Evolutionary conservation across 805 yeast genomes (phyloP).

Genomic region (Saccharomycopsis sp.): DNA sequence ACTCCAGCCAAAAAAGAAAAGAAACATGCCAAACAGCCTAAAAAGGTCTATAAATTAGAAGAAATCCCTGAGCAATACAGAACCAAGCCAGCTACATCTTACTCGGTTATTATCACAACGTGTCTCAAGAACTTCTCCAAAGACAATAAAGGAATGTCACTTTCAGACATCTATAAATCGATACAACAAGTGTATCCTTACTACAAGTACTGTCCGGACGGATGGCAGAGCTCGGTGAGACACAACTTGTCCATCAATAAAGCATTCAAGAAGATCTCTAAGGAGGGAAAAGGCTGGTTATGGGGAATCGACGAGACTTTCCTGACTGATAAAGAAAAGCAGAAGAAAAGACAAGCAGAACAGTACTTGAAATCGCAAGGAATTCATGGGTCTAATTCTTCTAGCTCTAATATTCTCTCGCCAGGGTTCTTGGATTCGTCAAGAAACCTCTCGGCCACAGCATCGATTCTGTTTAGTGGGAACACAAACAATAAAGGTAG

Average conservation of each 20-base stretch:
- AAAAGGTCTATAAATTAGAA: conserved; percentile 64
- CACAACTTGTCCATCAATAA: conserved; percentile 89
- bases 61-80: conserved; percentile 88
- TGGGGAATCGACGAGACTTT: conserved; percentile 90
- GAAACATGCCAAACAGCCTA: conserved; percentile 46
- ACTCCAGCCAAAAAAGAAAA: conserved; percentile 36
- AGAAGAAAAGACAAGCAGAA: conserved; percentile 59
- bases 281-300: conserved; percentile 90
- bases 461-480: background rate
- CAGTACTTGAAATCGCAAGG: conserved; percentile 31
- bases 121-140: conserved; percentile 60
- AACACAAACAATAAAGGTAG: background rate
- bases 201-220: conserved; percentile 89
- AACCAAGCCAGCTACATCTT: conserved; percentile 75
- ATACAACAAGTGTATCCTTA: conserved; percentile 87
- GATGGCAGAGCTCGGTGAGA: conserved; percentile 97
- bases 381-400: conserved; percentile 4
- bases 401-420: background rate
- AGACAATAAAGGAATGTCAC: conserved; percentile 56
- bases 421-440: conserved; percentile 2
- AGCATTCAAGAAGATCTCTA: conserved; percentile 72
- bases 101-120: conserved; percentile 72
- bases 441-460: conserved; percentile 12
- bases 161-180: conserved; percentile 79
- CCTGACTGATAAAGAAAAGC: conserved; percentile 73